Conservation (phyloP, 2,329 filamentous ascomycete species). For the Fusarium concolor region DNA sequence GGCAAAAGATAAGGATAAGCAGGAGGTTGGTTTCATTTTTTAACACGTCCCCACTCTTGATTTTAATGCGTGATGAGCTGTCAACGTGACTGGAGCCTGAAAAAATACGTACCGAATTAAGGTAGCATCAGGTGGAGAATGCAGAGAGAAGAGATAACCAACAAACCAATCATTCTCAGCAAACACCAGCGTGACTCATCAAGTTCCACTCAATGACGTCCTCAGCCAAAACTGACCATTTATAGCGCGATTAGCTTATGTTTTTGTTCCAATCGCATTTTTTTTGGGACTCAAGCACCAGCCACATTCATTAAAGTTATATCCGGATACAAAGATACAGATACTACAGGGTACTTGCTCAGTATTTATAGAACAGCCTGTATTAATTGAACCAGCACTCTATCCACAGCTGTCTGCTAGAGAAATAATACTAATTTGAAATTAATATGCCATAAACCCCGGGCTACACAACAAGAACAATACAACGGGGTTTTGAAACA, state of each 20-base stretch:
- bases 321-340: no score
- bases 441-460: no score
- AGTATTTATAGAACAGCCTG: no score
- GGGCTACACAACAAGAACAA: no score
- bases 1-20: background rate
- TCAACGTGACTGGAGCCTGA: constrained; percentile 6
- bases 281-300: no score
- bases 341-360: no score
- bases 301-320: no score
- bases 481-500: no score
- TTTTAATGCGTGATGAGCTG: constrained; percentile 6
- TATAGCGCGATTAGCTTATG: background rate
- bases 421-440: no score
- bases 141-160: background rate
- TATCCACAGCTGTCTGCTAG: no score
- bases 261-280: no score
- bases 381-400: no score
- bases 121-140: background rate
- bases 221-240: background rate
- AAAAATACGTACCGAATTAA: background rate
- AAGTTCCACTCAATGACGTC: background rate
- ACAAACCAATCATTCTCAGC: background rate
- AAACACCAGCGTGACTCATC: constrained; percentile 2
- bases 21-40: constrained; percentile 10
- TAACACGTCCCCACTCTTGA: constrained; percentile 2